Percentiles rank a stretch among this genome's conserved stretches.
Evolutionary conservation across 2,329 filamentous ascomycete species (phyloP).

Genomic region (Ophiosphaerella herpotricha): DNA sequence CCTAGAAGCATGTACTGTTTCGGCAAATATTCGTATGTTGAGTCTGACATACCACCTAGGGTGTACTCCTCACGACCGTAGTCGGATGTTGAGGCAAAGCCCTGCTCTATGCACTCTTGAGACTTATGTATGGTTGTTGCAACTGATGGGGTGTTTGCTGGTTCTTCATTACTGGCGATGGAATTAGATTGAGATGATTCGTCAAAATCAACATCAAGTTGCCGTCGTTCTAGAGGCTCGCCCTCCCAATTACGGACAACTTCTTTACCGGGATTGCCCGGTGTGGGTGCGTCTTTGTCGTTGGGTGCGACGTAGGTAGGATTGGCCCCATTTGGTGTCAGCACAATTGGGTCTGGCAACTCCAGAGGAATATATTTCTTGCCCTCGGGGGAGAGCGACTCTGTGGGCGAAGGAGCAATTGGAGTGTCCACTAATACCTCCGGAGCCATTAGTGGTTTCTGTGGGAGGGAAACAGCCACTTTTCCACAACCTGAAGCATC

Average conservation of each 20-base stretch:
- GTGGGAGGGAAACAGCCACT: constrained; percentile 26
- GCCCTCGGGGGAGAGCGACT: constrained; percentile 30
- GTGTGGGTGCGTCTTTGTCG: constrained; percentile 7
- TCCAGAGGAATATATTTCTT: constrained; percentile 41
- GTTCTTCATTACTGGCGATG: constrained; percentile 2
- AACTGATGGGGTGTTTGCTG: constrained; percentile 10
- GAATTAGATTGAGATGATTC: constrained; percentile 12
- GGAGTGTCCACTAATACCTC: constrained; percentile 10
- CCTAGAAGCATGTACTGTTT: constrained; percentile 56
- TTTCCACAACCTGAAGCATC: constrained; percentile 48
- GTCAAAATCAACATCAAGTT: constrained; percentile 26
- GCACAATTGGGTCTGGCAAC: constrained; percentile 33
- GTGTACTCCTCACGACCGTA: constrained; percentile 52
- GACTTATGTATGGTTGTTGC: constrained; percentile 15
- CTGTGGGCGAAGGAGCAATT: constrained; percentile 16
- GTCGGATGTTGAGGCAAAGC: constrained; percentile 56
- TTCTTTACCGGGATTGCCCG: constrained; percentile 14
- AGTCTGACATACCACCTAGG: constrained; percentile 48
- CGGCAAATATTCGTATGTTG: constrained; percentile 51
- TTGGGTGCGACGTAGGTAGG: constrained; percentile 15
- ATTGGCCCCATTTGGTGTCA: constrained; percentile 24
- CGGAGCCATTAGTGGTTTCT: constrained; percentile 26
- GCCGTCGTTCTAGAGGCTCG: constrained; percentile 22
- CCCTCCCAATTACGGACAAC: constrained; percentile 30
- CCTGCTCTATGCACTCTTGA: constrained; percentile 53